Conservation (phyloP, 164 flowering plant species). For the Tetracentron sinense region DNA sequence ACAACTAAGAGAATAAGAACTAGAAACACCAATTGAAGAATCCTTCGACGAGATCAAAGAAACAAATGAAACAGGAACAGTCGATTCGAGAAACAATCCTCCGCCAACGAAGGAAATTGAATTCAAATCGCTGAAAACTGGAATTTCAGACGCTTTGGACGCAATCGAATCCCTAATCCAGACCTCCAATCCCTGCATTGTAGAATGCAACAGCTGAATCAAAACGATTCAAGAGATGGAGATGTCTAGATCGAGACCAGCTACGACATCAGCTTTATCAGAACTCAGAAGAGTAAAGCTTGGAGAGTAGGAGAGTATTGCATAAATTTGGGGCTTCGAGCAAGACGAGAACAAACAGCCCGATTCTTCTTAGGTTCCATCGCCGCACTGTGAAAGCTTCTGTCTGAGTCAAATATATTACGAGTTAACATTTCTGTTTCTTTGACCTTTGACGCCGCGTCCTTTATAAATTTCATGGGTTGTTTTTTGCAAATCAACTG, state of each 20-base stretch:
- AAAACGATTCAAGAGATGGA: background rate
- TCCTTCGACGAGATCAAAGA: conserved; percentile 24
- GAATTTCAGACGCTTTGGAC: conserved; percentile 8
- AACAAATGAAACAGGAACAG: conserved; percentile 41
- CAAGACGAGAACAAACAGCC: too few relatives aligned
- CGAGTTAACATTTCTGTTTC: too few relatives aligned
- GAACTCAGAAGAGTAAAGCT: conserved; percentile 2
- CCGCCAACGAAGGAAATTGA: conserved; percentile 20
- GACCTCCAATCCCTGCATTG: conserved; percentile 35
- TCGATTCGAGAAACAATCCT: conserved; percentile 55
- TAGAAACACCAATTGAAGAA: conserved; percentile 11
- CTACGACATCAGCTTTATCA: conserved; percentile 4
- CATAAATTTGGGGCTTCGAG: too few relatives aligned
- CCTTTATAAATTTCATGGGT: too few relatives aligned
- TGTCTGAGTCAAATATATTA: too few relatives aligned
- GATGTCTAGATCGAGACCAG: background rate
- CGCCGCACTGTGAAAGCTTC: too few relatives aligned
- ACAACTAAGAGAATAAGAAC: background rate
- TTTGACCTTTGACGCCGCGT: too few relatives aligned
- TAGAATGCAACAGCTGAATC: background rate
- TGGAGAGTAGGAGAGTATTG: background rate
- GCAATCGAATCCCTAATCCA: conserved; percentile 16
- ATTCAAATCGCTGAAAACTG: conserved; percentile 10
- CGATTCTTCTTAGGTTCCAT: too few relatives aligned
- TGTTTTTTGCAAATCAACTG: too few relatives aligned